Base-by-base conservation (phyloP, 257 asterid genomes). In the Solanum sejunctum region DNA sequence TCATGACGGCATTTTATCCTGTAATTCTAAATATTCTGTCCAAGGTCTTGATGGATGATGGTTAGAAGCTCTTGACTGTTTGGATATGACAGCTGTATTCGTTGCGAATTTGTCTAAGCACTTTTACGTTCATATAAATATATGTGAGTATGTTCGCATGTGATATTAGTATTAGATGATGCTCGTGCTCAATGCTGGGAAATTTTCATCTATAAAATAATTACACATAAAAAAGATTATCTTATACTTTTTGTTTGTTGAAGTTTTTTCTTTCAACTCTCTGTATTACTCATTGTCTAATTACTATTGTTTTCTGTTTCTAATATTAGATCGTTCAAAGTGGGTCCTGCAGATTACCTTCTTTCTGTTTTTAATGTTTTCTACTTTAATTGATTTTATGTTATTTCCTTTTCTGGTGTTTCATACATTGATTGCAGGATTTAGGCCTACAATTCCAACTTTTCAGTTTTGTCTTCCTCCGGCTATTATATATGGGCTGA, bases 401-500 rank as follows among this genome's bases (percentile, higher is more conserved):
- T 78, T 78, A 52, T 51, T 77, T 77, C 26, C 82, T 26, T 52
- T 26, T 52, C 64, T 78, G 82, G 23, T 54, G 51, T 69, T 49
- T 54, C 79, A 47, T 45, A 54, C n/a, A 64, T 51, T 36, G 32
- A 47, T 69, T 83, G 81, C 75, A 83, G 85, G 63, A 69, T 69
- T 71, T 90, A 67, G 85, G 85, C 32, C 28, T 83, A 54, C 69
- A 32, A 32, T 83, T 52, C 72, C 81, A 69, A 69, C 51, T 69
- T 83, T 71, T 83, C 63, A 54, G 78, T 69, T 83, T 41, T 73
- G 55, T 83, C 79, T 83, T 41, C 49, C 43, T 52, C 47, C 47
- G 45, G 72, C 32, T 63, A 17, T 58, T 69, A 89, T 92, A 89
- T 90, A 94, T 92, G 95, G 98, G 93, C 97, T 93, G 95, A 92